These are phyloP conservation scores for Sanghuangporus sanghuang DNA, from an alignment of 1,284 basidiomycete species.

Conservation along the genomic window DNA sequence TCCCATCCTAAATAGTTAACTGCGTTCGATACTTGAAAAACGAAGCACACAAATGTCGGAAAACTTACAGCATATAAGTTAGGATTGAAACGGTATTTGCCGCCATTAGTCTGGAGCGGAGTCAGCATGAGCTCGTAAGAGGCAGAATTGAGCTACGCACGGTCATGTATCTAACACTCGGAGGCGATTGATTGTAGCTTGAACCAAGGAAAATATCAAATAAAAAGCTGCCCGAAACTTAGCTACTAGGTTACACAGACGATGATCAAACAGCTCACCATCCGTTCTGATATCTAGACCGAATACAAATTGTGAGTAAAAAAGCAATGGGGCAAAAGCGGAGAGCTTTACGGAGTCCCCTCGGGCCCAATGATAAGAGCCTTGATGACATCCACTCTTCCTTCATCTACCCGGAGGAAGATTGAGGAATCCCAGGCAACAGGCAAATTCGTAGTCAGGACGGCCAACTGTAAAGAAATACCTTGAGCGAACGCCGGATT, in stretches of 20 bases:
- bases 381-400: slow-evolving; percentile 86
- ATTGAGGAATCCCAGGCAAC: slow-evolving; percentile 88
- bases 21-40: background rate
- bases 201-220: slow-evolving; percentile 90
- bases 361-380: slow-evolving; percentile 86
- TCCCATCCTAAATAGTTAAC: slow-evolving; percentile 59
- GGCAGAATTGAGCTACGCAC: slow-evolving; percentile 36
- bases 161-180: slow-evolving; percentile 87
- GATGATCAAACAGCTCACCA: slow-evolving; percentile 44
- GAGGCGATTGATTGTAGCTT: slow-evolving; percentile 76
- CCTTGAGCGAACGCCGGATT: slow-evolving; percentile 10
- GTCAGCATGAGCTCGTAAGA: slow-evolving; percentile 12
- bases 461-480: slow-evolving; percentile 61
- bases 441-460: slow-evolving; percentile 84
- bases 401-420: slow-evolving; percentile 83
- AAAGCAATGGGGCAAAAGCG: slow-evolving; percentile 1
- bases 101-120: slow-evolving; percentile 72
- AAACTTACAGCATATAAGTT: slow-evolving; percentile 77
- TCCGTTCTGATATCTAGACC: slow-evolving; percentile 70
- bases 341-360: slow-evolving; percentile 71
- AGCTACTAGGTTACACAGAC: slow-evolving; percentile 15
- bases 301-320: slow-evolving; percentile 2
- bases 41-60: background rate
- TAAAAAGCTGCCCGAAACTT: slow-evolving; percentile 42
- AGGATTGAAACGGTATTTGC: slow-evolving; percentile 86